Conservation (phyloP, 495 filamentous ascomycete genomes). For the Podospora fimiseda region DNA sequence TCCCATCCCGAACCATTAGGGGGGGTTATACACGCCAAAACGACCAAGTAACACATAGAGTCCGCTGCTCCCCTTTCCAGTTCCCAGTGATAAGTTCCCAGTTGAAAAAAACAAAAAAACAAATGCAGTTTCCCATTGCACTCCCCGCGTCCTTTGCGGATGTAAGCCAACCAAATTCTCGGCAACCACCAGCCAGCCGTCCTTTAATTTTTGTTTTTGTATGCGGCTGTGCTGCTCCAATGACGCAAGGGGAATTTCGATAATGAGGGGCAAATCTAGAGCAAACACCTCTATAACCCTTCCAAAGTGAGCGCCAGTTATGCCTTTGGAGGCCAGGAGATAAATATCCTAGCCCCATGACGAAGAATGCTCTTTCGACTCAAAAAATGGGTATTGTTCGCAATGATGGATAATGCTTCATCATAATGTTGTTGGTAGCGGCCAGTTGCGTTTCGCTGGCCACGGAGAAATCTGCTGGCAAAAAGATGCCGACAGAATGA, state of each 20-base stretch:
- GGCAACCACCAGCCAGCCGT: background rate
- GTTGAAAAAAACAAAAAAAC: background rate
- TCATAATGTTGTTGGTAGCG: background rate
- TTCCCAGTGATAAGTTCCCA: constrained; percentile 6
- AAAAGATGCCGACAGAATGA: background rate
- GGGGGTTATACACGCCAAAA: constrained; percentile 6
- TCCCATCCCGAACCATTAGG: too few species aligned
- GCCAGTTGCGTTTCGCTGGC: background rate
- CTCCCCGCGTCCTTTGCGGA: background rate
- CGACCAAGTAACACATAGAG: background rate
- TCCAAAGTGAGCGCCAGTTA: background rate
- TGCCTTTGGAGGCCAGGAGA: too few species aligned
- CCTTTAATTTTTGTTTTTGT: background rate
- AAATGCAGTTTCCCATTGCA: constrained; percentile 5
- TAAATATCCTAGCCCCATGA: background rate
- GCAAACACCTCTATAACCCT: constrained; percentile 4
- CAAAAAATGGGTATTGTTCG: constrained; percentile 1
- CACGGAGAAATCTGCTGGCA: background rate
- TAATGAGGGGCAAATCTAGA: constrained; percentile 11
- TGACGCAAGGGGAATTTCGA: constrained; percentile 5
- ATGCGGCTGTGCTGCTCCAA: background rate
- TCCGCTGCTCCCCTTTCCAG: background rate
- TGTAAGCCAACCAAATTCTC: background rate
- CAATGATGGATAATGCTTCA: constrained; percentile 3
- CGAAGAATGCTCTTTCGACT: constrained; percentile 8